Evolutionary conservation across 2,329 filamentous ascomycete species (phyloP).

Genomic region (Pseudocercospora macadamiae): DNA sequence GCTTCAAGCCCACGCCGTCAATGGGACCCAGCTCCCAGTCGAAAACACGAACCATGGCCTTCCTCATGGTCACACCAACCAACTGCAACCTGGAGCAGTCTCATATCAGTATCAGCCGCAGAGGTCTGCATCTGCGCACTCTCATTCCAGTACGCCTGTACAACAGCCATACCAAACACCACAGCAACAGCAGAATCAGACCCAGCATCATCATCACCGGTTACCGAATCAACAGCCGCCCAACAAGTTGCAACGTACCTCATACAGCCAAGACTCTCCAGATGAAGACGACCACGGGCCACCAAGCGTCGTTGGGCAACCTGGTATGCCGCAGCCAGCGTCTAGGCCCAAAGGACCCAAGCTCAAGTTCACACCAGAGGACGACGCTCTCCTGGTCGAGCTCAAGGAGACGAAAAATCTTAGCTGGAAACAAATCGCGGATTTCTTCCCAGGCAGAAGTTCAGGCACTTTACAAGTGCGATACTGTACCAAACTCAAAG

Average conservation of each 20-base stretch:
- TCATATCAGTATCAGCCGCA: conserved; percentile 29
- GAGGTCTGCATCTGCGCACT: conserved; percentile 28
- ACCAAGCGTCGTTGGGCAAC: conserved; percentile 83
- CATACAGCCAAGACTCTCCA: conserved; percentile 14
- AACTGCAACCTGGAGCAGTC: conserved; percentile 26
- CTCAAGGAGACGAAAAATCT: conserved; percentile 93
- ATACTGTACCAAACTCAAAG: conserved; percentile 93
- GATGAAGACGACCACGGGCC: conserved; percentile 58
- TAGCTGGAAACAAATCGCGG: conserved; percentile 96
- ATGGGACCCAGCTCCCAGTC: conserved; percentile 41
- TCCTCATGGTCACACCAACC: conserved; percentile 17
- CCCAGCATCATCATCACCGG: conserved; percentile 75
- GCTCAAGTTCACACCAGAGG: conserved; percentile 90
- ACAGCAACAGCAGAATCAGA: conserved; percentile 51
- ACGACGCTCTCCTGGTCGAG: conserved; percentile 84
- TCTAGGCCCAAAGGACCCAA: conserved; percentile 82
- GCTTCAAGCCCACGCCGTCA: conserved; percentile 39
- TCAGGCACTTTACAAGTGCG: conserved; percentile 90
- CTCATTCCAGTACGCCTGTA: conserved; percentile 25
- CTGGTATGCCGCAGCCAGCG: conserved; percentile 83
- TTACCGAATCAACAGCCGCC: conserved; percentile 74
- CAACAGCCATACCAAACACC: conserved; percentile 28
- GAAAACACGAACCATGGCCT: conserved; percentile 42
- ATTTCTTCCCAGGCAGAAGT: conserved; percentile 90
- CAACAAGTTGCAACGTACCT: conserved; percentile 64